Percentiles rank a stretch among this genome's conserved stretches.
phyloP scores from a whole-genome alignment of 2,329 filamentous ascomycete species.

The Claviceps purpurea region DNA sequence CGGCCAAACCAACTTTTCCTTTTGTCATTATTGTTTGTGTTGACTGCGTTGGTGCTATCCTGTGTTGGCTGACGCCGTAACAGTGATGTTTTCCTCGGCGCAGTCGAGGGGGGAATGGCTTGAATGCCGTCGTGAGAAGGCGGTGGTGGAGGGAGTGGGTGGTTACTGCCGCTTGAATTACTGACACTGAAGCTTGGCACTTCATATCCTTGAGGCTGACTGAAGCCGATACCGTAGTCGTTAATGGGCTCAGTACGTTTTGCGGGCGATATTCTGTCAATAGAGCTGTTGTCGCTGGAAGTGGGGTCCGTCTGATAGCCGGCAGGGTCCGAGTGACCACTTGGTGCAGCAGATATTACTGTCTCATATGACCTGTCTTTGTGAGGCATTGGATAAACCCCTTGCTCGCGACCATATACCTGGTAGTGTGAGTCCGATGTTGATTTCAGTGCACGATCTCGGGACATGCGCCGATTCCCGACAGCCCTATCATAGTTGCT shows the following conservation, averaged over 20 bases:
- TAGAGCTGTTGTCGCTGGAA: slow-evolving; percentile 84
- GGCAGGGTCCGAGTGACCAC: slow-evolving; percentile 60
- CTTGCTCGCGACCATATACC: slow-evolving; percentile 25
- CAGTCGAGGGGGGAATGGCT: slow-evolving; percentile 10
- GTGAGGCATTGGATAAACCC: slow-evolving; percentile 40
- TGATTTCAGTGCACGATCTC: slow-evolving; percentile 25
- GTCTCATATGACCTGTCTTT: slow-evolving; percentile 81
- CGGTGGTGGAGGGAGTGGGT: slow-evolving; percentile 14
- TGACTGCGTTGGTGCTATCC: not conserved
- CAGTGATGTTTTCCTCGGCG: slow-evolving; percentile 17
- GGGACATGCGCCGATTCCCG: slow-evolving; percentile 8
- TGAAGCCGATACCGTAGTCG: slow-evolving; percentile 51
- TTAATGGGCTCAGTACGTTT: slow-evolving; percentile 43
- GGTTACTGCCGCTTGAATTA: slow-evolving; percentile 11
- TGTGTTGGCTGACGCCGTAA: slow-evolving; percentile 3
- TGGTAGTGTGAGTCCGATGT: slow-evolving; percentile 32
- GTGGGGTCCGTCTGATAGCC: slow-evolving; percentile 73
- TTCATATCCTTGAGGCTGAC: slow-evolving; percentile 28
- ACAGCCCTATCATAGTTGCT: slow-evolving; percentile 14
- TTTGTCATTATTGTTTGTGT: slow-evolving; percentile 41
- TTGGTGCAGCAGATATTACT: slow-evolving; percentile 63
- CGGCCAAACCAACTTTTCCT: slow-evolving; percentile 82
- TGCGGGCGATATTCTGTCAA: slow-evolving; percentile 55
- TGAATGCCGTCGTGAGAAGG: slow-evolving; percentile 5
- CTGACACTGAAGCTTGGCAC: slow-evolving; percentile 25